These are phyloP conservation scores for Zoysia japonica DNA, from an alignment of 176 grass and related monocot species.

Conservation along the genomic window DNA sequence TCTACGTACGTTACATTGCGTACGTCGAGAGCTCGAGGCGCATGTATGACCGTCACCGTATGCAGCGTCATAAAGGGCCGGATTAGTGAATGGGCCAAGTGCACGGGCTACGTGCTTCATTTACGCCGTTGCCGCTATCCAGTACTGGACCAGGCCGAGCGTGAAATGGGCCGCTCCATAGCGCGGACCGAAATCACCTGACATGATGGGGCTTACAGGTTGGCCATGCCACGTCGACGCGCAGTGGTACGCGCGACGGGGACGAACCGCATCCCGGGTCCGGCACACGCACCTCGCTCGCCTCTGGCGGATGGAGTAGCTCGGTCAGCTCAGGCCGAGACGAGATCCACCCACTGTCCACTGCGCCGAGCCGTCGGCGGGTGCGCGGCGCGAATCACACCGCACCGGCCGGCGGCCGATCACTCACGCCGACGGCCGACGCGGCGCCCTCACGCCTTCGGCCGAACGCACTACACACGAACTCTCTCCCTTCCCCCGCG, in stretches of 20 bases:
- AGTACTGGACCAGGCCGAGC: background rate
- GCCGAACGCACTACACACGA: conserved; percentile 40
- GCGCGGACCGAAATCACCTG: background rate
- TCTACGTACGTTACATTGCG: background rate
- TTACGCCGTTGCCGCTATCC: background rate
- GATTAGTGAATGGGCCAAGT: background rate
- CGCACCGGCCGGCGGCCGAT: conserved; percentile 43
- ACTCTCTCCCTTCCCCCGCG: background rate
- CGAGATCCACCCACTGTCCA: conserved; percentile 26
- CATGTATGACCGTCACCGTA: too few species aligned
- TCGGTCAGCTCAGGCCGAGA: conserved; percentile 30
- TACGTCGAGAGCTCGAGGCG: background rate
- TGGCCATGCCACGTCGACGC: background rate
- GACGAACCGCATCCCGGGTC: too few species aligned
- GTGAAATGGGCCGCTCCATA: background rate
- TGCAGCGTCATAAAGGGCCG: too few species aligned
- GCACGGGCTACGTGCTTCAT: background rate
- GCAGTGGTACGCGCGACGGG: background rate
- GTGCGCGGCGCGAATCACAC: conserved; percentile 19
- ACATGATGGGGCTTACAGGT: background rate
- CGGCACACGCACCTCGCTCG: background rate
- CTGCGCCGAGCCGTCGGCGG: conserved; percentile 1
- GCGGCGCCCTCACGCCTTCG: conserved; percentile 45
- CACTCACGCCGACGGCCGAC: conserved; percentile 33
- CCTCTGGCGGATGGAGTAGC: background rate